phyloP scores from a whole-genome alignment of 495 filamentous ascomycete genomes.

The Penicillium herquei region DNA sequence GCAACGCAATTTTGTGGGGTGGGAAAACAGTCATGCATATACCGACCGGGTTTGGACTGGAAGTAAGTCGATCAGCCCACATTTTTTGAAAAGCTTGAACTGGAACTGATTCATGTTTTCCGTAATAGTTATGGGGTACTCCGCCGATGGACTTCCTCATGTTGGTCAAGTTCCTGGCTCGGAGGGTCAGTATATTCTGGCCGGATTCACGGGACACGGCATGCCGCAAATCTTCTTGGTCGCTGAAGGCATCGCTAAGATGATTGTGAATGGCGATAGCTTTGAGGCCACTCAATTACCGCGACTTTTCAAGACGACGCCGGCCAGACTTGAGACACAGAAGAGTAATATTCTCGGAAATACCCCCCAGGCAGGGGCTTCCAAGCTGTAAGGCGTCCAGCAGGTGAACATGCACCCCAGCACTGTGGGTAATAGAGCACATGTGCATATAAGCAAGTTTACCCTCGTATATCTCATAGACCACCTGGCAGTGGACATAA shows the following conservation, averaged over 20 bases:
- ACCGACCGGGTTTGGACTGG: slow-evolving; percentile 53
- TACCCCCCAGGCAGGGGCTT: background rate
- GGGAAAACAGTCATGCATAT: slow-evolving; percentile 45
- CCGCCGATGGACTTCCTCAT: slow-evolving; percentile 42
- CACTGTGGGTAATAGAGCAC: too few relatives aligned
- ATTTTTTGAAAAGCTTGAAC: background rate
- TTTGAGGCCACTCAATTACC: slow-evolving; percentile 42
- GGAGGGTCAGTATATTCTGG: slow-evolving; percentile 40
- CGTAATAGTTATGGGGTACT: slow-evolving; percentile 39
- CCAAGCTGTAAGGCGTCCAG: slow-evolving; percentile 10
- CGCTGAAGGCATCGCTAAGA: slow-evolving; percentile 44
- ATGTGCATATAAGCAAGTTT: too few relatives aligned
- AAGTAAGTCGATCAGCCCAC: slow-evolving; percentile 34
- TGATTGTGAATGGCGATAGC: slow-evolving; percentile 31
- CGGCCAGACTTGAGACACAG: slow-evolving; percentile 26
- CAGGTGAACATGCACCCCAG: too few relatives aligned
- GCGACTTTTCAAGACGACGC: slow-evolving; percentile 36
- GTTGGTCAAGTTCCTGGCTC: slow-evolving; percentile 44
- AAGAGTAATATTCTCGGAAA: slow-evolving; percentile 19
- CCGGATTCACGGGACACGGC: slow-evolving; percentile 50
- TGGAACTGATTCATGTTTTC: slow-evolving; percentile 1
- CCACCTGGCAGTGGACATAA: too few relatives aligned
- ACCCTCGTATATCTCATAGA: too few relatives aligned
- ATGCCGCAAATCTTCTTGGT: slow-evolving; percentile 50
- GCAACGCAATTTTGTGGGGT: slow-evolving; percentile 46